phyloP scores from a whole-genome alignment of 2,329 filamentous ascomycete species.

The Anthostomella pinea region DNA sequence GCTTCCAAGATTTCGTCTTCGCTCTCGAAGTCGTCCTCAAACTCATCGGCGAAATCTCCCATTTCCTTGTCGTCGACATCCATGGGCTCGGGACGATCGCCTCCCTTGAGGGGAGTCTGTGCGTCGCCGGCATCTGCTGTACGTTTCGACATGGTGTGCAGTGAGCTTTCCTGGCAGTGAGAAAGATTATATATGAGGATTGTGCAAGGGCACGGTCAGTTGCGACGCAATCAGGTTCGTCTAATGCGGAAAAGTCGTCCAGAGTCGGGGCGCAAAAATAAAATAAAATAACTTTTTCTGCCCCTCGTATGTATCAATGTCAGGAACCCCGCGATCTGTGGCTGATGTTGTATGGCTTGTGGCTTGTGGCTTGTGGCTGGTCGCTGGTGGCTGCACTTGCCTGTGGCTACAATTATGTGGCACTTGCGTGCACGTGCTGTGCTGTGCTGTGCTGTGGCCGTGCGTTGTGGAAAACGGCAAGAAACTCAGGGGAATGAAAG shows the following conservation, averaged over 20 bases:
- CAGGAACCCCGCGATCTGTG: slow-evolving; percentile 23
- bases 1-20: slow-evolving; percentile 91
- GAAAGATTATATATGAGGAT: too few species aligned
- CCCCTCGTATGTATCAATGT: too few species aligned
- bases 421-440: too few species aligned
- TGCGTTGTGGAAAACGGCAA: too few species aligned
- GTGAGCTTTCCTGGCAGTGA: too few species aligned
- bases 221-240: too few species aligned
- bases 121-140: slow-evolving; percentile 49
- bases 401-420: slow-evolving; percentile 8
- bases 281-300: slow-evolving; percentile 22
- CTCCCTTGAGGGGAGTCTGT: slow-evolving; percentile 55
- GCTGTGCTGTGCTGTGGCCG: too few species aligned
- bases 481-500: too few species aligned
- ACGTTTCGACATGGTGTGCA: slow-evolving; percentile 60
- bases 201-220: too few species aligned
- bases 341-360: background rate
- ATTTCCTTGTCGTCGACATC: slow-evolving; percentile 60
- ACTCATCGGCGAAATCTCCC: slow-evolving; percentile 93
- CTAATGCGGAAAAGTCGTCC: too few species aligned
- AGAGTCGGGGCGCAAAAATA: too few species aligned
- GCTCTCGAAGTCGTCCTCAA: slow-evolving; percentile 86
- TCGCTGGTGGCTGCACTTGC: slow-evolving; percentile 4
- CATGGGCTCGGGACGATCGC: slow-evolving; percentile 60
- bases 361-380: too few species aligned